Evolutionary conservation across 225 moss, liverwort and hornwort species (phyloP).

Genomic region (Marchantia paleacea): DNA sequence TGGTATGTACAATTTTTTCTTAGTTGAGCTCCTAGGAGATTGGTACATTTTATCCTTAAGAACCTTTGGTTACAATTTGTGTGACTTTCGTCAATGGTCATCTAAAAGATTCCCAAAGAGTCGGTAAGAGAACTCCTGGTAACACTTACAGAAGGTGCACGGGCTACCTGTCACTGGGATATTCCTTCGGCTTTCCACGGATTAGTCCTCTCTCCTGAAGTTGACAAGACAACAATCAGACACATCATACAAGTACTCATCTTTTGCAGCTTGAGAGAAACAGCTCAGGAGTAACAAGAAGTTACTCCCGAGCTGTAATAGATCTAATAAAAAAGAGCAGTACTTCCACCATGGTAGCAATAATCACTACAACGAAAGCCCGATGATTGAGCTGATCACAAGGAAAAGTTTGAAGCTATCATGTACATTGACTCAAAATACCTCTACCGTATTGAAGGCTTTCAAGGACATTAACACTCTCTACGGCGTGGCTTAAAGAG

Average conservation of each 20-base stretch:
- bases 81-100: neutral
- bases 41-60: neutral
- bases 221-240: neutral
- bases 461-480: neutral
- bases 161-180: constrained; percentile 17
- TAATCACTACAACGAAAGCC: no score
- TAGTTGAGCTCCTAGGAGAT: neutral
- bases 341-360: no score
- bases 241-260: neutral
- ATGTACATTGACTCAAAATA: no score
- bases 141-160: no score
- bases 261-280: neutral
- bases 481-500: no score
- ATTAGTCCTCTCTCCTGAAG: constrained; percentile 37
- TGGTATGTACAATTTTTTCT: neutral
- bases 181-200: constrained; percentile 33
- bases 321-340: no score
- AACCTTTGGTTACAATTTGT: neutral
- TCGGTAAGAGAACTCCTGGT: neutral
- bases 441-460: no score
- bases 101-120: neutral
- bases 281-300: neutral
- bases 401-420: no score
- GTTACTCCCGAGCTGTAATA: neutral
- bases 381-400: no score